phyloP scores from a whole-genome alignment of 2,329 filamentous ascomycete species.

The Fusarium sp. region DNA sequence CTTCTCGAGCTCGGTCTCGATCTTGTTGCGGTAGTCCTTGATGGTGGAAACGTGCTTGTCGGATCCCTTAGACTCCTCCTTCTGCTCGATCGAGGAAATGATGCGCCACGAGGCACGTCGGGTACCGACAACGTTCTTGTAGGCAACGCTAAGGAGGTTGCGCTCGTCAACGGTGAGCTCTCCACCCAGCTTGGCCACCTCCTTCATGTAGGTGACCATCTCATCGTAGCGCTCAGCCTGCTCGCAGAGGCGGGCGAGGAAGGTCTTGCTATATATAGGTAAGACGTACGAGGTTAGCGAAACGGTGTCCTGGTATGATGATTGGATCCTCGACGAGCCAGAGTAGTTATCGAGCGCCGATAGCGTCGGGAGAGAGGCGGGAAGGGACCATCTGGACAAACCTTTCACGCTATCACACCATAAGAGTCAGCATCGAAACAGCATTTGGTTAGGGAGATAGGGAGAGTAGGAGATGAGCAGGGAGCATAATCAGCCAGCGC shows the following conservation, averaged over 20 bases:
- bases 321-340: constrained; percentile 34
- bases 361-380: constrained; percentile 27
- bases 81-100: constrained; percentile 99
- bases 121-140: constrained; percentile 99
- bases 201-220: constrained; percentile 99
- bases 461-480: constrained; percentile 19
- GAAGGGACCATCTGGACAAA: constrained; percentile 57
- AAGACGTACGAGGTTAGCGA: constrained; percentile 48
- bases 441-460: constrained; percentile 27
- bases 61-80: constrained; percentile 98
- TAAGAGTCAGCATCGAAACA: constrained; percentile 52
- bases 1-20: constrained; percentile 96
- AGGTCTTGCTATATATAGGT: constrained; percentile 84
- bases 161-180: constrained; percentile 96
- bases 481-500: constrained; percentile 2
- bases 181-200: constrained; percentile 89
- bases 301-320: constrained; percentile 40
- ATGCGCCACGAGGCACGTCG: constrained; percentile 99
- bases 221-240: constrained; percentile 99
- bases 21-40: constrained; percentile 98
- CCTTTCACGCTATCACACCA: constrained; percentile 73
- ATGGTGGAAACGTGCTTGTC: constrained; percentile 95
- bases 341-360: constrained; percentile 31
- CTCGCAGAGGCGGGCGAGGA: constrained; percentile 99
- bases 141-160: constrained; percentile 97